Evolutionary conservation across 2,329 filamentous ascomycete genomes (phyloP), one percentile per base, ranked within the genome.

Genomic region (Monosporascus sp.): DNA sequence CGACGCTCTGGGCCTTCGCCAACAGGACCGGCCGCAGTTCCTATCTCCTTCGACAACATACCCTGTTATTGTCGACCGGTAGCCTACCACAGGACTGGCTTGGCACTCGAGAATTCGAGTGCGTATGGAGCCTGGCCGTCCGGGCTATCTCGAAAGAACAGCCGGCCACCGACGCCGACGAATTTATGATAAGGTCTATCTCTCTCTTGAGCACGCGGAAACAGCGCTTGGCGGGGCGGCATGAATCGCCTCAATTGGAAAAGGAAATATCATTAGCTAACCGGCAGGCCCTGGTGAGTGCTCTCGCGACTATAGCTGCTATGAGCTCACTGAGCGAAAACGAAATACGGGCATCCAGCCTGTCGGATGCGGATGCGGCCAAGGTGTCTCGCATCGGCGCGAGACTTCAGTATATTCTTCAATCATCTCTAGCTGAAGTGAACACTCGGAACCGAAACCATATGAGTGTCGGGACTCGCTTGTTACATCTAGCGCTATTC

Each of bases 21-120:
- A 54, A 58, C 7, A 60, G 64, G 7, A 70, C 65, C 4, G 61
- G 60, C 15, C 66, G 66, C 4, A 56, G 56, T 6, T 60, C 68
- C 1, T 70, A 70, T 49, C 60, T 72, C 25, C 69, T 76, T 27
- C 65, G 69, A 36, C 67, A 72, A 41, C 60, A 77, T 20, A 62
- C 68, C 1, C 51, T 39, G 0, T 56, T 79, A 18, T 57, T 80
- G 24, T 58, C 62, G 5, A 59, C 57, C 34, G 65, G 65, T 2
- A 53, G 57, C 5, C 57, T 80, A 24, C 74, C 74, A 0, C 49
- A 65, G 5, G 66, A 71, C 9, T 80, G 77, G 77, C 62, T 80
- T 25, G 69, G 71, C 5, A 75, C 74, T 0, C 64, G 59, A 24
- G 70, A 68, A 3, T 74, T 78, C 51, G 61, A 65, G n/a, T 53